phyloP scores from a whole-genome alignment of 2,329 filamentous ascomycete genomes.

The Zalaria sp. region DNA sequence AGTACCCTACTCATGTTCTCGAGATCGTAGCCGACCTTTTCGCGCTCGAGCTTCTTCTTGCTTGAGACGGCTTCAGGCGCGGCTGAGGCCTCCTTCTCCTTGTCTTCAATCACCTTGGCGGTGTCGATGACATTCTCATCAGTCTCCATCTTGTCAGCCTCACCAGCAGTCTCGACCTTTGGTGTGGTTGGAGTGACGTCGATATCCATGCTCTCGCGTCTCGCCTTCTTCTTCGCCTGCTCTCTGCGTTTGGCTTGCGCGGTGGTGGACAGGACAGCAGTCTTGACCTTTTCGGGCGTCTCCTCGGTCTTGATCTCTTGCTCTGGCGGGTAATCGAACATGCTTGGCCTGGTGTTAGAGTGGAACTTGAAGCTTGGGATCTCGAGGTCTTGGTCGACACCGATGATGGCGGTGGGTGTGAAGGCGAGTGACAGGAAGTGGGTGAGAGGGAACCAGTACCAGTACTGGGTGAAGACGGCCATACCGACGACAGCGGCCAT shows the following conservation, averaged over 20 bases:
- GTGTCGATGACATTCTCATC: constrained; percentile 28
- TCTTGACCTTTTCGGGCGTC: constrained; percentile 84
- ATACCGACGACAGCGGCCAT: constrained; percentile 97
- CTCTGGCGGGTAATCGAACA: constrained; percentile 96
- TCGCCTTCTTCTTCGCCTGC: constrained; percentile 83
- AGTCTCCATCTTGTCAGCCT: constrained; percentile 72
- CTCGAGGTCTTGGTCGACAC: constrained; percentile 83
- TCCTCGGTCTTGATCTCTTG: constrained; percentile 92
- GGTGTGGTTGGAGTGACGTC: constrained; percentile 66
- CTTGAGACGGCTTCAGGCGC: constrained; percentile 37
- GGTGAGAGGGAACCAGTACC: constrained; percentile 99
- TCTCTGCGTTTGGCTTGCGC: constrained; percentile 92
- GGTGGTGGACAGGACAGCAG: constrained; percentile 89
- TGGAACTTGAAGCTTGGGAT: constrained; percentile 92
- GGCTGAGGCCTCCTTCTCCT: constrained; percentile 36
- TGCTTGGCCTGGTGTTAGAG: constrained; percentile 82
- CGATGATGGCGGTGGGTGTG: constrained; percentile 92
- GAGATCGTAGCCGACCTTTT: constrained; percentile 91
- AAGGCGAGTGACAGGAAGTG: constrained; percentile 95
- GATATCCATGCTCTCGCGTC: constrained; percentile 89
- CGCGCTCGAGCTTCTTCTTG: constrained; percentile 88
- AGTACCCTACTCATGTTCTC: constrained; percentile 96
- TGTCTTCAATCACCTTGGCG: constrained; percentile 20
- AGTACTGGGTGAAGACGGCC: constrained; percentile 97
- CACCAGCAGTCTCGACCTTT: constrained; percentile 43